Evolutionary conservation across 495 filamentous ascomycete genomes (phyloP).

Genomic region (Penicillium paradoxum): DNA sequence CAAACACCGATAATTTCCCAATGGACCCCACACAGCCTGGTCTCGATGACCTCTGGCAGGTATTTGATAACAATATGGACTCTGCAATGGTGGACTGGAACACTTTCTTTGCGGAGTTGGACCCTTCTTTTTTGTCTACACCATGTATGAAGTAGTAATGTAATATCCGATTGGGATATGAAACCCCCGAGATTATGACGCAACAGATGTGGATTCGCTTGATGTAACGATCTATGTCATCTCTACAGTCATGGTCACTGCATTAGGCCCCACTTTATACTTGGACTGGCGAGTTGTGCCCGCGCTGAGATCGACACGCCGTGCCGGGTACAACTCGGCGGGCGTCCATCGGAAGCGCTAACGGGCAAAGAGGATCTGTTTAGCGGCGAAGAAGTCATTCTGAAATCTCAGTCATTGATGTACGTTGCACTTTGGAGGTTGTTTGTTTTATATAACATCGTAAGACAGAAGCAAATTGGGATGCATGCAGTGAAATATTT

Average conservation of each 20-base stretch:
- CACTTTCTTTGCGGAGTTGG: slow-evolving; percentile 18
- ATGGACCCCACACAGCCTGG: slow-evolving; percentile 9
- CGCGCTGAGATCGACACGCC: slow-evolving; percentile 6
- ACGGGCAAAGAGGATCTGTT: not conserved
- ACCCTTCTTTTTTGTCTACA: slow-evolving; percentile 14
- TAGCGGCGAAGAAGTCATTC: not conserved
- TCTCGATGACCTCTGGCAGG: slow-evolving; percentile 22
- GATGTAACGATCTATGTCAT: slow-evolving; percentile 6
- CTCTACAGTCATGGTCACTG: not conserved
- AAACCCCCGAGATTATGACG: not conserved
- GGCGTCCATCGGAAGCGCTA: not conserved
- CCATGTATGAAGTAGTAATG: not conserved
- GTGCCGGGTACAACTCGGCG: not conserved
- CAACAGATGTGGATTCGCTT: not conserved
- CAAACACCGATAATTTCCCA: not conserved
- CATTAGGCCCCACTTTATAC: not conserved
- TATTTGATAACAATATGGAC: slow-evolving; percentile 18
- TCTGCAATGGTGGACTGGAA: slow-evolving; percentile 20
- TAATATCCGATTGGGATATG: too few species aligned
- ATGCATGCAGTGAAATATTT: too few species aligned
- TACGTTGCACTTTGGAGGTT: too few species aligned
- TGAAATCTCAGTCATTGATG: not conserved
- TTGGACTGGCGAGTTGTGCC: not conserved
- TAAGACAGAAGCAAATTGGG: too few species aligned
- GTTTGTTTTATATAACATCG: too few species aligned